These are phyloP conservation scores for Lycium barbarum DNA, from an alignment of 257 asterid species.

Conservation along the genomic window DNA sequence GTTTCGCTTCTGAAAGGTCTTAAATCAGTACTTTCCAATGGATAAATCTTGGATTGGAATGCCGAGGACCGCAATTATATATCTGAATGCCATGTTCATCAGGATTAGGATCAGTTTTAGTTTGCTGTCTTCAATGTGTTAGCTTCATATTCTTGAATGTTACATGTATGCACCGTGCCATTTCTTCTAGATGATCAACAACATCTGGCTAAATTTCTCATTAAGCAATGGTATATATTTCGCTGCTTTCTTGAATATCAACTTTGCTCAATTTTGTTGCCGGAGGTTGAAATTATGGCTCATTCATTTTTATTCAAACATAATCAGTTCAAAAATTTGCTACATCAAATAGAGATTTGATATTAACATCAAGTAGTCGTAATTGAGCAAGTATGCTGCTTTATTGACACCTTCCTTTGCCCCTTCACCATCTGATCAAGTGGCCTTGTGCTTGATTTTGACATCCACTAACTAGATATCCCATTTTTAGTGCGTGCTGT, in stretches of 20 bases:
- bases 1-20: too few species aligned
- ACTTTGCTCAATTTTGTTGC: not conserved
- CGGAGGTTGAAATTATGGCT: not conserved
- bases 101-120: not conserved
- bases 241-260: not conserved
- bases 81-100: not conserved
- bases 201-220: constrained; percentile 13
- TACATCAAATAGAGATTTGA: not conserved
- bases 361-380: not conserved
- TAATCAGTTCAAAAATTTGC: not conserved
- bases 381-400: not conserved
- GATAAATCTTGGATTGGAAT: too few species aligned
- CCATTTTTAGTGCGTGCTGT: not conserved
- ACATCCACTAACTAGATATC: not conserved
- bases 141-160: constrained; percentile 6
- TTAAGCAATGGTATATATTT: not conserved
- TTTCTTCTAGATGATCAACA: not conserved
- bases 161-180: not conserved
- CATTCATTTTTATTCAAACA: not conserved
- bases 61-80: too few species aligned
- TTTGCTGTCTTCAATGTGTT: not conserved
- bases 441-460: not conserved
- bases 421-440: not conserved
- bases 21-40: too few species aligned
- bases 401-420: not conserved